Evolutionary conservation across 352 stramenopile genomes (phyloP).

Genomic region (Blastocystis sp.): DNA sequence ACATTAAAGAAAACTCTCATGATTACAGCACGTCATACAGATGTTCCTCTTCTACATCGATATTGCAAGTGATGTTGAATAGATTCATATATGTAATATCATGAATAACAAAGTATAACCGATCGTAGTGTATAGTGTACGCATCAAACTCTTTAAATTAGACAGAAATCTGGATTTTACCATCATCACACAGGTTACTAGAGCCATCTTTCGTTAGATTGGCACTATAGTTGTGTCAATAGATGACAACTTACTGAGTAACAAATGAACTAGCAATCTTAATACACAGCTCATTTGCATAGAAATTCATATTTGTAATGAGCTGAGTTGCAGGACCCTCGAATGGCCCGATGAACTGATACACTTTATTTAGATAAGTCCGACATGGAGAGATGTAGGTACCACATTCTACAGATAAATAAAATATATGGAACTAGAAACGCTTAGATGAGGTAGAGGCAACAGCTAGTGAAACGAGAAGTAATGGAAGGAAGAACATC

Average conservation of each 20-base stretch:
- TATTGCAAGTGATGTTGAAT: conserved; percentile 63
- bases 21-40: conserved; percentile 47
- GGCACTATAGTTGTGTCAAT: not conserved
- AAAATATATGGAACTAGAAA: not conserved
- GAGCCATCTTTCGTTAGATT: not conserved
- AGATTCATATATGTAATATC: conserved; percentile 3
- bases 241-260: not conserved
- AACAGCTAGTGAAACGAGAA: not conserved
- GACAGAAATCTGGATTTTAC: not conserved
- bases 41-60: not conserved
- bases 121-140: not conserved
- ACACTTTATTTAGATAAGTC: conserved; percentile 49
- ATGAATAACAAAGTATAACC: conserved; percentile 38
- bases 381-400: conserved; percentile 48
- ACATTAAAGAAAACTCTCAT: not conserved
- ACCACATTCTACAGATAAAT: conserved; percentile 32
- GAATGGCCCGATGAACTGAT: conserved; percentile 6
- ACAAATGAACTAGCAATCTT: conserved; percentile 45
- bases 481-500: not conserved
- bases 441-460: not conserved
- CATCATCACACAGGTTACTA: not conserved
- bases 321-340: conserved; percentile 2
- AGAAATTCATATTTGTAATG: conserved; percentile 62
- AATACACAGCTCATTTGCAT: conserved; percentile 25
- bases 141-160: not conserved